Conservation (phyloP, 345 rosid species). For the Dipteronia sinensis region DNA sequence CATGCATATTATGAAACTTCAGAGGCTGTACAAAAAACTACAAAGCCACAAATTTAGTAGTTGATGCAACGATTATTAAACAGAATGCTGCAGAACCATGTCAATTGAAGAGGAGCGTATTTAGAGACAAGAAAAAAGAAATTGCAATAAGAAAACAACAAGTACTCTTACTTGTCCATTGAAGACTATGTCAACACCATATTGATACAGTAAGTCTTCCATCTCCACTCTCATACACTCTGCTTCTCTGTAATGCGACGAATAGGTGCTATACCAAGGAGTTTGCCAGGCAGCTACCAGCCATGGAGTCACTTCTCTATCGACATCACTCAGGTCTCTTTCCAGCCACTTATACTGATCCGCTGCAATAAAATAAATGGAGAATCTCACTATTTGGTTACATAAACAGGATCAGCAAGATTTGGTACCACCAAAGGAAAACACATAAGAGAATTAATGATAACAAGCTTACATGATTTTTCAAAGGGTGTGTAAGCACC, state of each 20-base stretch:
- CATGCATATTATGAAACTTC: no score
- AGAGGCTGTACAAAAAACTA: background rate
- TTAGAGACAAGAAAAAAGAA: background rate
- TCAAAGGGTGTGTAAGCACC: constrained; percentile 68
- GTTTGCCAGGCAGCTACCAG: constrained; percentile 79
- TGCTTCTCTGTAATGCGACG: constrained; percentile 77
- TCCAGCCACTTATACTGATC: constrained; percentile 84
- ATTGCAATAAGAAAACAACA: background rate
- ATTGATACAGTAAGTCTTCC: constrained; percentile 67
- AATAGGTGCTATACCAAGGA: constrained; percentile 91
- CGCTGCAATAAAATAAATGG: constrained; percentile 40
- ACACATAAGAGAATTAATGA: background rate
- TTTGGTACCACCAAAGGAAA: background rate
- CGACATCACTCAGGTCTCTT: constrained; percentile 53
- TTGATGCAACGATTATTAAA: background rate
- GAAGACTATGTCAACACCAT: constrained; percentile 74
- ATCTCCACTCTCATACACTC: constrained; percentile 84
- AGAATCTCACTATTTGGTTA: constrained; percentile 13
- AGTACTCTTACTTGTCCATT: constrained; percentile 65
- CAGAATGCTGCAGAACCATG: background rate
- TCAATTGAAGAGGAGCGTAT: background rate
- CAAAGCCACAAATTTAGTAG: background rate
- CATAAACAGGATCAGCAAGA: constrained; percentile 9
- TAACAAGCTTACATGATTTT: constrained; percentile 49
- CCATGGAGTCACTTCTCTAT: constrained; percentile 88